Evolutionary conservation across 306 rosid species (phyloP).

Genomic region (Medicago arabica): DNA sequence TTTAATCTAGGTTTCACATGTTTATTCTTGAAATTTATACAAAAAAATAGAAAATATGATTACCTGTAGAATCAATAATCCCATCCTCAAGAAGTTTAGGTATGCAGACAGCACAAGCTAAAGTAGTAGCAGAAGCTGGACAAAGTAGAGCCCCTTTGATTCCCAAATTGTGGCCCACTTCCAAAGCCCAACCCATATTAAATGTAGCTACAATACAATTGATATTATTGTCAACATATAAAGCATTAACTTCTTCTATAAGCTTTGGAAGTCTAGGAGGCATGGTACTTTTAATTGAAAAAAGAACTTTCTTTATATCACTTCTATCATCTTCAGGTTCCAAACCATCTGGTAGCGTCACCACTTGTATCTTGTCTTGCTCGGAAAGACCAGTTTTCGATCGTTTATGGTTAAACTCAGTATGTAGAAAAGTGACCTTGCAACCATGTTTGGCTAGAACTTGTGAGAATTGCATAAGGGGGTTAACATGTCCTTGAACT

Average conservation of each 20-base stretch:
- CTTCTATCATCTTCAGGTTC: slow-evolving; percentile 49
- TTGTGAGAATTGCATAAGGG: slow-evolving; percentile 27
- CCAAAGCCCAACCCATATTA: slow-evolving; percentile 54
- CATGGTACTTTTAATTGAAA: slow-evolving; percentile 33
- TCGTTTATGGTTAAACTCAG: slow-evolving; percentile 42
- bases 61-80: slow-evolving; percentile 45
- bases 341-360: slow-evolving; percentile 55
- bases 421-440: slow-evolving; percentile 51
- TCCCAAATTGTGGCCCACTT: slow-evolving; percentile 54
- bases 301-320: background rate
- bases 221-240: slow-evolving; percentile 30
- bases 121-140: slow-evolving; percentile 50
- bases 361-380: slow-evolving; percentile 28
- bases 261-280: slow-evolving; percentile 50
- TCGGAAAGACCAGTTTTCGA: background rate
- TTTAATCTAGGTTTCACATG: too few relatives aligned
- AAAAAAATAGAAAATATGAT: background rate
- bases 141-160: slow-evolving; percentile 48
- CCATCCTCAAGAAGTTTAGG: slow-evolving; percentile 53
- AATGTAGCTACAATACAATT: slow-evolving; percentile 48
- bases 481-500: background rate
- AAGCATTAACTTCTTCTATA: slow-evolving; percentile 44
- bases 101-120: slow-evolving; percentile 36
- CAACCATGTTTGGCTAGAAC: slow-evolving; percentile 49
- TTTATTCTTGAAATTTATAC: background rate